Conservation (phyloP, 371 early-diverging fungal genomes). For the Saksenaea vasiformis region DNA sequence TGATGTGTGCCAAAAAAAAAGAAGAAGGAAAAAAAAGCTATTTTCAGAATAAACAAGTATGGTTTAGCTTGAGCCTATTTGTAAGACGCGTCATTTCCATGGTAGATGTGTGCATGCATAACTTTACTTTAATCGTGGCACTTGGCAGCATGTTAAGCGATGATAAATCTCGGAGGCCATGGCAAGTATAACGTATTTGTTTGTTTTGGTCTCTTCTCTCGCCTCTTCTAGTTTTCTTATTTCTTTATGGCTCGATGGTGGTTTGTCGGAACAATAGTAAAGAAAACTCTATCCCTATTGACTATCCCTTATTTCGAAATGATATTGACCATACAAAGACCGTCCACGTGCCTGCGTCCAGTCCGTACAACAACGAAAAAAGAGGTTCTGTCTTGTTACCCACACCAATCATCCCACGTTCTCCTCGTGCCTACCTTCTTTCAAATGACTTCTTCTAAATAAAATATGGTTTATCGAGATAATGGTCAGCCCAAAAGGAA, state of each 20-base stretch:
- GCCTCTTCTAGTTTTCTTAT: neutral
- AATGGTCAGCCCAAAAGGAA: neutral
- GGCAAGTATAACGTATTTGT: neutral
- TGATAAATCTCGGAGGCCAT: too few relatives aligned
- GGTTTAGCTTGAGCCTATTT: too few relatives aligned
- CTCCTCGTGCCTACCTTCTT: neutral
- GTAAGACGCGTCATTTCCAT: too few relatives aligned
- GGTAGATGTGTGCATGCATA: too few relatives aligned
- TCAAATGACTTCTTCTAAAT: neutral
- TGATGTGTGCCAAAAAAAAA: too few relatives aligned
- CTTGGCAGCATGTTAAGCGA: too few relatives aligned
- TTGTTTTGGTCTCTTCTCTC: neutral
- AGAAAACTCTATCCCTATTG: neutral
- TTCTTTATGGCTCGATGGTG: neutral
- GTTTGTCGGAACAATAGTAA: neutral
- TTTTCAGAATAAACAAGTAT: too few relatives aligned
- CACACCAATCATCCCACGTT: neutral
- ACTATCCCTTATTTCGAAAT: slow-evolving; percentile 1
- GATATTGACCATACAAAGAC: neutral
- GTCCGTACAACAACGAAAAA: neutral
- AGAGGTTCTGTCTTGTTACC: neutral
- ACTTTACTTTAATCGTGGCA: too few relatives aligned
- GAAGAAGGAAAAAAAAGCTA: too few relatives aligned
- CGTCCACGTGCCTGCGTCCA: neutral
- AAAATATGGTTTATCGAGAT: neutral